A percentile compares a stretch with the other conserved stretches of the same genome.
phyloP scores from a whole-genome alignment of 2,329 filamentous ascomycete genomes.

The Arachnomyces sp. region DNA sequence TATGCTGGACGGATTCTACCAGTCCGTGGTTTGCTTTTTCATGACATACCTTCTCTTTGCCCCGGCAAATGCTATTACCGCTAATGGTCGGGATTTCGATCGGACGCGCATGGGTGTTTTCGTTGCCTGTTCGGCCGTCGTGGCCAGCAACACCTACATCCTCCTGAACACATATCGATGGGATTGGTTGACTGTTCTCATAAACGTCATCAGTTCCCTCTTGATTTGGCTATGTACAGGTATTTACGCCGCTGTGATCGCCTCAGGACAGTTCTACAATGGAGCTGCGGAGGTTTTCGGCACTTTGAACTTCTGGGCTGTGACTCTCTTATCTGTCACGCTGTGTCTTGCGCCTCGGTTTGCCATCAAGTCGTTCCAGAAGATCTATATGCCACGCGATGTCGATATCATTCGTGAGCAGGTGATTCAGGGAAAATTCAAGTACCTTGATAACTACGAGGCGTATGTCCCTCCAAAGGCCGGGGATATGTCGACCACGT shows the following conservation, averaged over 20 bases:
- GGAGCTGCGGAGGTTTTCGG: constrained; percentile 71
- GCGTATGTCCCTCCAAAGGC: constrained; percentile 43
- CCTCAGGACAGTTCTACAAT: constrained; percentile 61
- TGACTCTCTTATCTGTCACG: constrained; percentile 67
- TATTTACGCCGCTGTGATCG: constrained; percentile 60
- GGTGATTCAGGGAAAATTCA: constrained; percentile 72
- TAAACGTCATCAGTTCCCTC: constrained; percentile 72
- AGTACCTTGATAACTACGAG: constrained; percentile 55
- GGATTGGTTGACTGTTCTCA: constrained; percentile 90
- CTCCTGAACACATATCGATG: constrained; percentile 94
- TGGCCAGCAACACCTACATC: constrained; percentile 90
- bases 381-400: constrained; percentile 87
- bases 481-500: constrained; percentile 26
- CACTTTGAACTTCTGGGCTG: constrained; percentile 77
- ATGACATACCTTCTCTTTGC: constrained; percentile 76
- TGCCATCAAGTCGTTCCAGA: constrained; percentile 76
- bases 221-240: constrained; percentile 96
- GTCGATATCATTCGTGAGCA: constrained; percentile 95
- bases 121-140: constrained; percentile 71
- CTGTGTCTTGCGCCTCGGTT: constrained; percentile 84
- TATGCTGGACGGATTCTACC: constrained; percentile 90
- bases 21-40: constrained; percentile 88
- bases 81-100: constrained; percentile 71
- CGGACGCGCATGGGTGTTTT: constrained; percentile 79
- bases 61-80: constrained; percentile 59